Percentiles rank a stretch among this genome's conserved stretches.
phyloP scores from a whole-genome alignment of 163 green algal genomes.

The Prototheca cutis region DNA sequence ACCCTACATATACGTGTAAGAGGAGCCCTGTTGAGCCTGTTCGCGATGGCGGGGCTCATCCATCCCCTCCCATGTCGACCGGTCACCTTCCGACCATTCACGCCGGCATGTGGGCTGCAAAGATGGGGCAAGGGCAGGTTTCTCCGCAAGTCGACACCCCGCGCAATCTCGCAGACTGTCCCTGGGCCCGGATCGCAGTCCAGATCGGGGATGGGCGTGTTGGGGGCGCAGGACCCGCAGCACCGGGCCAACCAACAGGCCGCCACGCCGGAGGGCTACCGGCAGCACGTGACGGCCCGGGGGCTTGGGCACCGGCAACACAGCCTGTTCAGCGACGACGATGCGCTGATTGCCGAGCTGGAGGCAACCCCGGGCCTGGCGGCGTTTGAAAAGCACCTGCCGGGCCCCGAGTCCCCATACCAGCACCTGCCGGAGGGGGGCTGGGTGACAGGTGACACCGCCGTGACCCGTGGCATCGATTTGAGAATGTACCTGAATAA shows the following conservation, averaged over 20 bases:
- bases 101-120: too few relatives aligned
- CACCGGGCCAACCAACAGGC: neutral
- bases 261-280: neutral
- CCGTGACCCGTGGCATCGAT: slow-evolving; percentile 23
- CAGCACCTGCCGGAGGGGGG: slow-evolving; percentile 11
- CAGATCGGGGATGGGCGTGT: too few relatives aligned
- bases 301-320: slow-evolving; percentile 17
- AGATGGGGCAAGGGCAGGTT: too few relatives aligned
- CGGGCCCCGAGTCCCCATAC: slow-evolving; percentile 9
- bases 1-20: too few relatives aligned
- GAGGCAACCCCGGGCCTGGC: neutral
- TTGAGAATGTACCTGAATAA: slow-evolving; percentile 33
- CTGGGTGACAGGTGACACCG: slow-evolving; percentile 26
- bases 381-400: slow-evolving; percentile 40
- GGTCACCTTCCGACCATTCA: too few relatives aligned
- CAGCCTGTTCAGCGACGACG: slow-evolving; percentile 19
- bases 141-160: too few relatives aligned
- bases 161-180: too few relatives aligned
- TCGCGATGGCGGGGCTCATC: too few relatives aligned
- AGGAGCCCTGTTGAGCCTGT: too few relatives aligned
- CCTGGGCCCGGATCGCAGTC: too few relatives aligned
- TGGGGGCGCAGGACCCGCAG: too few relatives aligned
- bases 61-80: too few relatives aligned
- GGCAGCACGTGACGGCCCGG: neutral
- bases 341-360: slow-evolving; percentile 15